These are phyloP conservation scores for Viola pubescens DNA, from an alignment of 441 rosid species.

Conservation along the genomic window DNA sequence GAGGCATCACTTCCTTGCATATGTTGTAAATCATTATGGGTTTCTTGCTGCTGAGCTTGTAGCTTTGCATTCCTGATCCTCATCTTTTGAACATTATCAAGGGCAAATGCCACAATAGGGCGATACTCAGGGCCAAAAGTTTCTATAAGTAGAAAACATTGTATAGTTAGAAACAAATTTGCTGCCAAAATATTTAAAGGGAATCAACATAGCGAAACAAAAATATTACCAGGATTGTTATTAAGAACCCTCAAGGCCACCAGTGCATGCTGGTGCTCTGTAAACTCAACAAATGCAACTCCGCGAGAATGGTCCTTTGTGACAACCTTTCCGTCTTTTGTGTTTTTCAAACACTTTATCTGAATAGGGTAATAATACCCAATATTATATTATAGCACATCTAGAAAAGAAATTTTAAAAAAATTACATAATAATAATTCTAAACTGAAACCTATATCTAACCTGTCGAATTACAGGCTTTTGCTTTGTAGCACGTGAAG, in stretches of 20 bases:
- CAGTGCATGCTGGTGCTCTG: constrained; percentile 80
- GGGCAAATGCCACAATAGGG: constrained; percentile 76
- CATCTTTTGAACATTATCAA: constrained; percentile 68
- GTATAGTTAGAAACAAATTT: constrained; percentile 1
- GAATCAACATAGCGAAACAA: not conserved
- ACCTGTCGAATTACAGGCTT: constrained; percentile 78
- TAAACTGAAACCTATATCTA: constrained; percentile 14
- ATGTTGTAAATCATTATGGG: constrained; percentile 18
- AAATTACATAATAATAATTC: not conserved
- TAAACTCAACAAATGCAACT: constrained; percentile 82
- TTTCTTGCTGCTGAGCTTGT: constrained; percentile 32
- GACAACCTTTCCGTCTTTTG: constrained; percentile 57
- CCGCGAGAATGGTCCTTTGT: constrained; percentile 64
- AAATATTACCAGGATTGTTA: constrained; percentile 75
- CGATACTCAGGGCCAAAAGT: constrained; percentile 76
- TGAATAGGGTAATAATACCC: constrained; percentile 19
- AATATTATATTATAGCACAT: not conserved
- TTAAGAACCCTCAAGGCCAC: constrained; percentile 89
- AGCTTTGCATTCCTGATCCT: constrained; percentile 51
- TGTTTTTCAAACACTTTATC: constrained; percentile 66
- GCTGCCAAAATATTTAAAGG: not conserved
- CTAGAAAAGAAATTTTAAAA: not conserved
- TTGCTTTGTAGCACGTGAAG: constrained; percentile 88
- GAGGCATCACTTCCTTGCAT: constrained; percentile 20
- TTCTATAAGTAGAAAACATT: constrained; percentile 32